phyloP scores from a whole-genome alignment of 139 green algal species.

The Astrephomene gubernaculifera region DNA sequence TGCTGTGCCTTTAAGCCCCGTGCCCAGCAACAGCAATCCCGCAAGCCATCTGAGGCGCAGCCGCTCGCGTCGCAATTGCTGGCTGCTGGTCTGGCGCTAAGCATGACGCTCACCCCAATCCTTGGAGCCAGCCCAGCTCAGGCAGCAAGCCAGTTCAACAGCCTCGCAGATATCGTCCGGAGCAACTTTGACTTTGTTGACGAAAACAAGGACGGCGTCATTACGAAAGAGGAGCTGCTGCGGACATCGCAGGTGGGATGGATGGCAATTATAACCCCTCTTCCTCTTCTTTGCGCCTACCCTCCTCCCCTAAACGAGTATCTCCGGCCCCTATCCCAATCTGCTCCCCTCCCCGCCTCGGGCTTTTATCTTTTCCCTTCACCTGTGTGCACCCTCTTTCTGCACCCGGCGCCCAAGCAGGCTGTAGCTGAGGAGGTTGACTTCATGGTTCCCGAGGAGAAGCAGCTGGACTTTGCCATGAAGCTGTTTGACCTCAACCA shows the following conservation, averaged over 20 bases:
- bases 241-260: slow-evolving; percentile 11
- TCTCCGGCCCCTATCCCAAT: no score
- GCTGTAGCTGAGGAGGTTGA: slow-evolving; percentile 45
- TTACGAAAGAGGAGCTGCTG: slow-evolving; percentile 39
- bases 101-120: neutral
- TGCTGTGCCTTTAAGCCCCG: neutral
- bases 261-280: no score
- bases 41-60: no score
- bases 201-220: slow-evolving; percentile 42
- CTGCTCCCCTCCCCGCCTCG: no score
- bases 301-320: no score
- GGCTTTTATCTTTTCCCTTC: no score
- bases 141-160: slow-evolving; percentile 7
- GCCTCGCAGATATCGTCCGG: slow-evolving; percentile 33
- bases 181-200: slow-evolving; percentile 33
- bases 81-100: slow-evolving; percentile 14
- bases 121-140: neutral
- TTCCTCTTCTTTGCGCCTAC: no score
- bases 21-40: neutral
- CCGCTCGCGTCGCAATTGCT: slow-evolving; percentile 12
- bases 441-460: slow-evolving; percentile 37
- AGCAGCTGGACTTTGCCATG: slow-evolving; percentile 61
- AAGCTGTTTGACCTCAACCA: slow-evolving; percentile 66
- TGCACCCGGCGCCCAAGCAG: neutral
- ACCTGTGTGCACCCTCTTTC: neutral